These are phyloP conservation scores for Salix exigua DNA, from an alignment of 345 rosid genomes.

Conservation along the genomic window DNA sequence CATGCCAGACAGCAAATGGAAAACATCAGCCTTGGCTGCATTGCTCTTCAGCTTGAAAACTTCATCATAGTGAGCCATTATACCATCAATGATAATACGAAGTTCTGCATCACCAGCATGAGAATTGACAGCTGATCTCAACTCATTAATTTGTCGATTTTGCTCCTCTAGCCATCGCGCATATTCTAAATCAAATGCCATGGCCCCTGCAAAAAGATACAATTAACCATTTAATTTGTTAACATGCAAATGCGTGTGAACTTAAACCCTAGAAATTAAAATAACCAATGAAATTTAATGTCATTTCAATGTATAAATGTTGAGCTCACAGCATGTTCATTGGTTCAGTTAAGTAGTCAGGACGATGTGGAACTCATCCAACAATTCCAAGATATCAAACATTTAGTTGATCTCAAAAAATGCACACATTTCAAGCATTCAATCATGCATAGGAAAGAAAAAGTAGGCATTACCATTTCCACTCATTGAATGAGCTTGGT, in stretches of 20 bases:
- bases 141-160: conserved; percentile 75
- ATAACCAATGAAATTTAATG: not conserved
- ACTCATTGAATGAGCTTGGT: conserved; percentile 81
- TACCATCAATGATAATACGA: conserved; percentile 72
- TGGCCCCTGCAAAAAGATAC: conserved; percentile 62
- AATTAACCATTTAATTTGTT: conserved; percentile 2
- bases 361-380: not conserved
- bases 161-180: conserved; percentile 94
- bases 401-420: not conserved
- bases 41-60: conserved; percentile 89
- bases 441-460: not conserved
- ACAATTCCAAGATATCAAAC: not conserved
- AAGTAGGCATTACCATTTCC: conserved; percentile 71
- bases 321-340: not conserved
- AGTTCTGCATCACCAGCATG: conserved; percentile 97
- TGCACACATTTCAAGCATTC: not conserved
- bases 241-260: not conserved
- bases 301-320: not conserved
- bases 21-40: conserved; percentile 94
- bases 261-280: not conserved
- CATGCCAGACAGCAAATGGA: conserved; percentile 96
- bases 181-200: conserved; percentile 95
- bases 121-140: conserved; percentile 85
- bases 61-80: conserved; percentile 90
- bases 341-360: not conserved